These are phyloP conservation scores for Arthroderma sp. DNA, from an alignment of 2,329 filamentous ascomycete species.

Conservation along the genomic window DNA sequence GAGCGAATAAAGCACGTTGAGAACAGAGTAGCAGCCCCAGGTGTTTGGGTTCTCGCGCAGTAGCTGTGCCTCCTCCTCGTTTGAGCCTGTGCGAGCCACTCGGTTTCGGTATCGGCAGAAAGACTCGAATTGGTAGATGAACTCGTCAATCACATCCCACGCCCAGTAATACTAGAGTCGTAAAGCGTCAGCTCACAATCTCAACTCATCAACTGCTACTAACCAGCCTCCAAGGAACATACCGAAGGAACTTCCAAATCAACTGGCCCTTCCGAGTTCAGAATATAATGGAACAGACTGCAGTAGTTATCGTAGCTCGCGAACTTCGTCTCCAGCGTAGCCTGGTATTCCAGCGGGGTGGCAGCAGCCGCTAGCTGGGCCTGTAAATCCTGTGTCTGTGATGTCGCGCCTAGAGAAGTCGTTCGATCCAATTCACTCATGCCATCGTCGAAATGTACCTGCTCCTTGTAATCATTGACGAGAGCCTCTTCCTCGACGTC, in stretches of 20 bases:
- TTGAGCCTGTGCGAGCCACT: slow-evolving; percentile 66
- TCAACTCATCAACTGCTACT: not conserved
- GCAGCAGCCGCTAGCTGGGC: slow-evolving; percentile 81
- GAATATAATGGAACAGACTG: slow-evolving; percentile 96
- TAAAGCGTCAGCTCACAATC: not conserved
- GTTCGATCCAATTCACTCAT: slow-evolving; percentile 70
- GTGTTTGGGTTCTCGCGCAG: slow-evolving; percentile 96
- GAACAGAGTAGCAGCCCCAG: slow-evolving; percentile 98
- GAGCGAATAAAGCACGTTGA: slow-evolving; percentile 97
- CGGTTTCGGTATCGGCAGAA: slow-evolving; percentile 96
- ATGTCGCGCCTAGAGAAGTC: slow-evolving; percentile 55
- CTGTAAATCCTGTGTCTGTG: slow-evolving; percentile 83
- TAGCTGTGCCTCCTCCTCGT: slow-evolving; percentile 82
- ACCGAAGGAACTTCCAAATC: slow-evolving; percentile 94
- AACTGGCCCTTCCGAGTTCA: slow-evolving; percentile 98
- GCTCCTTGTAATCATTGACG: slow-evolving; percentile 90
- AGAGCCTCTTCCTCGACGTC: slow-evolving; percentile 94
- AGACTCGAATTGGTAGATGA: slow-evolving; percentile 99
- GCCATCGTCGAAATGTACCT: slow-evolving; percentile 84
- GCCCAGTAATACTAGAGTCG: slow-evolving; percentile 83
- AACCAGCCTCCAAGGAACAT: slow-evolving; percentile 18
- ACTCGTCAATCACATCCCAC: slow-evolving; percentile 99
- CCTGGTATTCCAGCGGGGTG: slow-evolving; percentile 90
- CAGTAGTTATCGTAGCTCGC: slow-evolving; percentile 99
- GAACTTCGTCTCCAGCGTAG: slow-evolving; percentile 92